A percentile compares a stretch with the other conserved stretches of the same genome.
phyloP scores from a whole-genome alignment of 78 protist genomes.

The Ministeria vibrans region DNA sequence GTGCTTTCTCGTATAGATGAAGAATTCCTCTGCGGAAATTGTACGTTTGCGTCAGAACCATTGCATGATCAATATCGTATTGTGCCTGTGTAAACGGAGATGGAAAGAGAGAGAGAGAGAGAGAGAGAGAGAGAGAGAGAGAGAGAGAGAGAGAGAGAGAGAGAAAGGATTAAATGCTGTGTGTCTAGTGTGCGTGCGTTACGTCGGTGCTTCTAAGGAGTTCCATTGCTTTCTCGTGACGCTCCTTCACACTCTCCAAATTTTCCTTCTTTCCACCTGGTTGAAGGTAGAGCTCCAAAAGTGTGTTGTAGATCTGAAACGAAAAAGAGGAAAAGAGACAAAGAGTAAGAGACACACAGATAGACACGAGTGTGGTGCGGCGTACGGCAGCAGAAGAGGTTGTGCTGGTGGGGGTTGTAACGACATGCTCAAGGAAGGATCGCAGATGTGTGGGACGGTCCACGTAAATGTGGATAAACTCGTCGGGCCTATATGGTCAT shows the following conservation, averaged over 20 bases:
- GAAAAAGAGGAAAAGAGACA: not conserved
- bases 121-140: not conserved
- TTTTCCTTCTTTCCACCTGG: too few relatives aligned
- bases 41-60: conserved; percentile 64
- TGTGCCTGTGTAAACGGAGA: not conserved
- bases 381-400: not conserved
- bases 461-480: conserved; percentile 71
- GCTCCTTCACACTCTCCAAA: not conserved
- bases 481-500: conserved; percentile 50
- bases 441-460: conserved; percentile 51
- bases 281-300: conserved; percentile 82
- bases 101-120: not conserved
- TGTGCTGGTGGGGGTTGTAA: conserved; percentile 16
- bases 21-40: conserved; percentile 64
- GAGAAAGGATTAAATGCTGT: not conserved
- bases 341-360: not conserved
- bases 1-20: conserved; percentile 51
- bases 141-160: not conserved
- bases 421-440: conserved; percentile 64
- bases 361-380: not conserved
- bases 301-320: conserved; percentile 75
- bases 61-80: conserved; percentile 62
- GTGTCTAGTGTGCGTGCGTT: too few relatives aligned
- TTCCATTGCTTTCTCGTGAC: too few relatives aligned
- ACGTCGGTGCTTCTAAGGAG: too few relatives aligned